Base-by-base conservation (phyloP, 1,139 yeast genomes). In the Candida sp. region DNA sequence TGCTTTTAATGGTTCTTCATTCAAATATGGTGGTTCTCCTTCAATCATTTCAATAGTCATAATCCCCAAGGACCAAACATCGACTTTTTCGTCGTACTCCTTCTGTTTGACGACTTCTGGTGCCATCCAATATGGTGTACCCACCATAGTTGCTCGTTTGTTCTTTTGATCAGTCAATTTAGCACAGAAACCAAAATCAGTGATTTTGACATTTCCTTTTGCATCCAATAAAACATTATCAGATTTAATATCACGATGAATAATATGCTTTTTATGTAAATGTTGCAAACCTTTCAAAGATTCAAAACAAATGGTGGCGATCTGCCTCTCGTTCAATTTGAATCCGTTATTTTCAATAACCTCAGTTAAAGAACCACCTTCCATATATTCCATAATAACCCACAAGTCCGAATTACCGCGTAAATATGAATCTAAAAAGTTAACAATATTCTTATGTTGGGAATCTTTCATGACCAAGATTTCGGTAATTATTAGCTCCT, bases 81-180 rank as follows among this genome's bases (percentile, higher is more conserved):
- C 99, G 21, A 93, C 97, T 64, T 93, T 93, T 53, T 88, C 97
- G 55, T 91, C 99, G 58, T 93, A 93, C 58, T 90, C 97, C 64
- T 90, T 89, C 57, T 91, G 97, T 65, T 90, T 88, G 43, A 93
- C 97, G 40, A 93, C 98, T 67, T 93, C 99, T 3, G 99, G 99
- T 0, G 99, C 99, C 99, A 93, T 93, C 99, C 99, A 93, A 64
- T 93, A 93, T 9, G 99, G 99, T 0, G 99, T 93, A 34, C 99
- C 99, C 4, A 91, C 99, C 97, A 93, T 90, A 0, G 99, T 93
- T 7, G 97, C 97, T 51, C 99, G 79, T 65, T 93, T 93, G 50
- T 86, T 86, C 66, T 95, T 82, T 61, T 89, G 93, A 50, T 88
- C 96, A 2, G 97, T 93, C 54, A 93, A 75, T 64, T 90, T 90